phyloP scores from a whole-genome alignment of 225 moss, liverwort and hornwort species.

The Antitrichia curtipendula region DNA sequence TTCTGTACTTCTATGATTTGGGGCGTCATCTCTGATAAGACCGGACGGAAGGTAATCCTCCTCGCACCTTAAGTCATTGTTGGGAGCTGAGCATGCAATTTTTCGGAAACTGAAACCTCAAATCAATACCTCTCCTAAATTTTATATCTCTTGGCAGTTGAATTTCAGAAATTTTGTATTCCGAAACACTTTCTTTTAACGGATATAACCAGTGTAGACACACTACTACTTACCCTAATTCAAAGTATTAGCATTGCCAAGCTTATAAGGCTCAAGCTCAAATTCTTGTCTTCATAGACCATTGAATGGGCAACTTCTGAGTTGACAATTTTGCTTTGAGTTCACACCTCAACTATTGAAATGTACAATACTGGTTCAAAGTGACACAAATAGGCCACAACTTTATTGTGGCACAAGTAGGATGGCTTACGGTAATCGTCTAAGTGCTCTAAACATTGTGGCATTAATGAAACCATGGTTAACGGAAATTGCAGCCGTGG shows the following conservation, averaged over 20 bases:
- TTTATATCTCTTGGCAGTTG: neutral
- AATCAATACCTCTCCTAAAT: no score
- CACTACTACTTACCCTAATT: neutral
- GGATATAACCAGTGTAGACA: neutral
- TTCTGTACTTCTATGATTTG: conserved; percentile 70
- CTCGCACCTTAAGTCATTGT: neutral
- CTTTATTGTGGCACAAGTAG: no score
- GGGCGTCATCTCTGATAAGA: conserved; percentile 71
- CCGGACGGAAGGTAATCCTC: conserved; percentile 53
- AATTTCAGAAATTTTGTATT: neutral
- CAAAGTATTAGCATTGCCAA: neutral
- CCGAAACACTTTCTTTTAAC: neutral
- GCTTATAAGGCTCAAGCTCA: neutral
- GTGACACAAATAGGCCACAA: neutral
- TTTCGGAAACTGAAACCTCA: neutral
- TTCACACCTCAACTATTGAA: neutral
- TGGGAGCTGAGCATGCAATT: neutral
- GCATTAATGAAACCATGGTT: neutral
- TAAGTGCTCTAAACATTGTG: neutral
- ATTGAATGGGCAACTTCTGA: neutral
- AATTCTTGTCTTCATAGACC: neutral
- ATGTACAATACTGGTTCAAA: neutral
- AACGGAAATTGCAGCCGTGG: conserved; percentile 47
- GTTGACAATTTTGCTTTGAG: neutral
- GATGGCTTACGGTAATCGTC: neutral